Percentiles rank a stretch among this genome's conserved stretches.
phyloP scores from a whole-genome alignment of 2,329 filamentous ascomycete species.

The Stenocarpella maydis region DNA sequence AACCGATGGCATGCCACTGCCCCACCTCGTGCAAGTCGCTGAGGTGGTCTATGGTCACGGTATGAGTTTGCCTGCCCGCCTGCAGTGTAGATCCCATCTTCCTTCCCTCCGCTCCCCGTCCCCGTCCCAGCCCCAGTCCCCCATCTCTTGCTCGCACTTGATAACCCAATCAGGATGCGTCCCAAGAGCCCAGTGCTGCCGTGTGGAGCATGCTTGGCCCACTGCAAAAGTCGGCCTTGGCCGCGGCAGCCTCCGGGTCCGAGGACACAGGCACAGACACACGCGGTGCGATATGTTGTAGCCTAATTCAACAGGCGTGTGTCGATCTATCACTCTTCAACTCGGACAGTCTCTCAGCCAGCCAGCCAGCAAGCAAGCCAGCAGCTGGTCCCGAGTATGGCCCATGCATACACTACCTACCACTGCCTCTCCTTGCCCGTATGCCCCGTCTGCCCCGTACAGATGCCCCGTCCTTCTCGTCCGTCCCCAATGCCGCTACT shows the following conservation, averaged over 20 bases:
- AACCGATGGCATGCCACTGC: constrained; percentile 10
- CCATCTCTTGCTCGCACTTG: constrained; percentile 9
- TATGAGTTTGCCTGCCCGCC: not conserved
- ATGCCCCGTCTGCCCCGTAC: not conserved
- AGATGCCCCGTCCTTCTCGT: not conserved
- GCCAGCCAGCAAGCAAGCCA: not conserved
- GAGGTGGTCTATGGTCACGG: too few relatives aligned
- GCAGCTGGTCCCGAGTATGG: not conserved
- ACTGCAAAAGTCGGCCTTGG: constrained; percentile 1
- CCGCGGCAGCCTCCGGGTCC: not conserved
- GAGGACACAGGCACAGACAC: not conserved
- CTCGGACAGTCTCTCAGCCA: not conserved
- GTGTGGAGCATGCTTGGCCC: not conserved
- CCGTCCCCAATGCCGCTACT: constrained; percentile 7
- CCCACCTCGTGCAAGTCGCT: too few relatives aligned
- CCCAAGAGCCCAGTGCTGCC: constrained; percentile 11
- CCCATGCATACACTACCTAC: not conserved
- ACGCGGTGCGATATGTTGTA: constrained; percentile 8
- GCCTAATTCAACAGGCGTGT: constrained; percentile 1
- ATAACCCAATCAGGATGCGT: not conserved
- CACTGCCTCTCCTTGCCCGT: not conserved
- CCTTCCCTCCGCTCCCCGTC: too few relatives aligned
- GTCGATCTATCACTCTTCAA: not conserved
- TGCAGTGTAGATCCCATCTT: constrained; percentile 4
- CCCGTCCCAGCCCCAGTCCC: too few relatives aligned